Percentiles rank a stretch among this genome's conserved stretches.
These are phyloP conservation scores for Xylariaceae sp. DNA, from an alignment of 2,329 filamentous ascomycete genomes.

Conservation along the genomic window DNA sequence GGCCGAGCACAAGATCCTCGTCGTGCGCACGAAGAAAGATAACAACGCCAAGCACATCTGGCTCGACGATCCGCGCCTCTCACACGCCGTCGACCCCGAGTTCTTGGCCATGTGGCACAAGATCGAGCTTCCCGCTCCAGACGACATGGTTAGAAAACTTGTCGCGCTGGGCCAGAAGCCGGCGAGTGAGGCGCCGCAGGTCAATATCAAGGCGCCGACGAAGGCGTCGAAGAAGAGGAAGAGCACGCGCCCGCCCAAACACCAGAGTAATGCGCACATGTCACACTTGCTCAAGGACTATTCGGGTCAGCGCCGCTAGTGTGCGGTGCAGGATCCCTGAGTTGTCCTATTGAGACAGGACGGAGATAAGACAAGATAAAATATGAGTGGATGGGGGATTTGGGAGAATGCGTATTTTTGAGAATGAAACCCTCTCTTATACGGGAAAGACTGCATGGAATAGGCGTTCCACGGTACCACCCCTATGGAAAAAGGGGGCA, in stretches of 20 bases:
- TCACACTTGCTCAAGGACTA: slow-evolving; percentile 64
- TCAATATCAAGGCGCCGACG: slow-evolving; percentile 45
- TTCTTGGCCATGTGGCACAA: slow-evolving; percentile 81
- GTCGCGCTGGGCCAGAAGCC: slow-evolving; percentile 75
- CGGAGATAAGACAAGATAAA: no score
- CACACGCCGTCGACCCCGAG: slow-evolving; percentile 70
- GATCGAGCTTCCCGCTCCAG: slow-evolving; percentile 67
- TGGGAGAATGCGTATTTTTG: neutral
- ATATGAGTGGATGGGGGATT: neutral
- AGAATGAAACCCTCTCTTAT: neutral
- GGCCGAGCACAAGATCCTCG: slow-evolving; percentile 70
- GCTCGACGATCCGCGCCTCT: slow-evolving; percentile 76
- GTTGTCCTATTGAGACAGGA: no score
- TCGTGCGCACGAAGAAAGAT: slow-evolving; percentile 90
- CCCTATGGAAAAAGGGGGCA: neutral
- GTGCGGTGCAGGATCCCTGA: neutral
- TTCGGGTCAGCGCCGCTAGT: slow-evolving; percentile 19
- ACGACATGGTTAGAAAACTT: slow-evolving; percentile 69
- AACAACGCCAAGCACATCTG: slow-evolving; percentile 80
- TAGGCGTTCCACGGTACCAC: slow-evolving; percentile 8
- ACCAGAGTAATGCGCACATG: slow-evolving; percentile 88
- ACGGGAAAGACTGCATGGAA: slow-evolving; percentile 4
- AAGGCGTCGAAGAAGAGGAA: slow-evolving; percentile 62
- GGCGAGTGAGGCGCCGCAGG: slow-evolving; percentile 71
- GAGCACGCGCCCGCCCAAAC: slow-evolving; percentile 68